Evolutionary conservation across 1,139 yeast species (phyloP).

Genomic region (Kurtzmaniella quercitrusa): DNA sequence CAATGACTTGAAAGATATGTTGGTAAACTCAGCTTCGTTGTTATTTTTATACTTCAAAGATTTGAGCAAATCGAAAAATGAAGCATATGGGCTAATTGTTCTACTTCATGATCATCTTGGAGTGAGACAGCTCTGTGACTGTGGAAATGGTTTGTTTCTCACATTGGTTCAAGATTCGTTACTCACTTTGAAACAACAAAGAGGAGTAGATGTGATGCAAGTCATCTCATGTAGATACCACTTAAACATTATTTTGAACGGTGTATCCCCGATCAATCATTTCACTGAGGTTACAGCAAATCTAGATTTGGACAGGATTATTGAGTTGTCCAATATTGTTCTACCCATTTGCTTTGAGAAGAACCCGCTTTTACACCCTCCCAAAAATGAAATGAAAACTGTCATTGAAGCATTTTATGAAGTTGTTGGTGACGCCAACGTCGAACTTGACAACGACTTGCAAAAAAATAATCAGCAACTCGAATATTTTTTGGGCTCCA

Average conservation of each 20-base stretch:
- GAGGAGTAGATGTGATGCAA: conserved; percentile 65
- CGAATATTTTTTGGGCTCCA: conserved; percentile 48
- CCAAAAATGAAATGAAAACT: conserved; percentile 66
- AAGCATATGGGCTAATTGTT: conserved; percentile 42
- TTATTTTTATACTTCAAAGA: conserved; percentile 30
- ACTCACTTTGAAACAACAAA: conserved; percentile 28
- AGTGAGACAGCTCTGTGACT: conserved; percentile 60
- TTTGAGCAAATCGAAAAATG: conserved; percentile 13
- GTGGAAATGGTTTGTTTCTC: conserved; percentile 60
- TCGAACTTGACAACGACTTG: conserved; percentile 30
- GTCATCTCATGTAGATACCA: conserved; percentile 77
- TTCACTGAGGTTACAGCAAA: conserved; percentile 43
- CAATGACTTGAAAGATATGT: conserved; percentile 48
- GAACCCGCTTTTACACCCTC: conserved; percentile 54
- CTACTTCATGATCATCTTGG: conserved; percentile 76
- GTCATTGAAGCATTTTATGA: conserved; percentile 71
- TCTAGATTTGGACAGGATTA: conserved; percentile 43
- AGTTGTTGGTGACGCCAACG: conserved; percentile 66
- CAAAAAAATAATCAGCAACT: conserved; percentile 42
- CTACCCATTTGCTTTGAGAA: conserved; percentile 58
- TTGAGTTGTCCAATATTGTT: conserved; percentile 56
- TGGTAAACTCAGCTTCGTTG: conserved; percentile 40
- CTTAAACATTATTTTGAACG: conserved; percentile 55
- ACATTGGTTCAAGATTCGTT: conserved; percentile 55
- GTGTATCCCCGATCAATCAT: conserved; percentile 65